A percentile compares a stretch with the other conserved stretches of the same genome.
Evolutionary conservation across 345 rosid species (phyloP).

Genomic region (Laguncularia racemosa): DNA sequence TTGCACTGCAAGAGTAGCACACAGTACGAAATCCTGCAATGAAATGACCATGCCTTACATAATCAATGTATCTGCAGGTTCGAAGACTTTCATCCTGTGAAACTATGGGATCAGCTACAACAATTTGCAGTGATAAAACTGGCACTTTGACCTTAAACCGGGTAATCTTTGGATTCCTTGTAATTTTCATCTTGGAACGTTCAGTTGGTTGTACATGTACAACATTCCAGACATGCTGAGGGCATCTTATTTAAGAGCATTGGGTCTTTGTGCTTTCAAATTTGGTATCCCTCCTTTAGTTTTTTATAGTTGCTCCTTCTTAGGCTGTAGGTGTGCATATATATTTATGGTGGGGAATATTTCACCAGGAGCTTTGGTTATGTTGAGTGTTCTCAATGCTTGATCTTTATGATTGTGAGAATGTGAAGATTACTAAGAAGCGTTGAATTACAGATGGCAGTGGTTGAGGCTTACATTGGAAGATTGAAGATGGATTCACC

Average conservation of each 20-base stretch:
- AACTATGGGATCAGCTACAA: conserved; percentile 99
- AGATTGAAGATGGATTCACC: conserved; percentile 47
- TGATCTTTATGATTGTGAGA: background rate
- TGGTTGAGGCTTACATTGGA: conserved; percentile 85
- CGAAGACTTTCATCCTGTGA: conserved; percentile 99
- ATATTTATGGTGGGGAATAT: too few relatives aligned
- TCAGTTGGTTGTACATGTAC: too few relatives aligned
- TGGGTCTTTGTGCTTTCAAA: too few relatives aligned
- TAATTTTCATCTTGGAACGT: background rate
- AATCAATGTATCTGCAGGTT: conserved; percentile 41
- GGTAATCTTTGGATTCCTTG: conserved; percentile 27
- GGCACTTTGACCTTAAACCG: conserved; percentile 92
- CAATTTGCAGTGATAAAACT: conserved; percentile 99
- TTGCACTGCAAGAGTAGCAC: background rate
- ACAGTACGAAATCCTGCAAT: background rate
- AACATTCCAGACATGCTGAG: too few relatives aligned
- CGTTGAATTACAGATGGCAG: conserved; percentile 19
- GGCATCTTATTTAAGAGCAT: too few relatives aligned
- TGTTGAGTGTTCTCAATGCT: background rate
- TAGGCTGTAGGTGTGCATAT: background rate
- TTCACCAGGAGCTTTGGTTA: background rate
- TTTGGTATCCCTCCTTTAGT: too few relatives aligned
- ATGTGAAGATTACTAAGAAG: background rate
- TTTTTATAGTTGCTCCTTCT: background rate
- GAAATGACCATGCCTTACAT: conserved; percentile 10